These are phyloP conservation scores for Leishmania turanica DNA, from an alignment of 208 protist genomes.

Conservation along the genomic window DNA sequence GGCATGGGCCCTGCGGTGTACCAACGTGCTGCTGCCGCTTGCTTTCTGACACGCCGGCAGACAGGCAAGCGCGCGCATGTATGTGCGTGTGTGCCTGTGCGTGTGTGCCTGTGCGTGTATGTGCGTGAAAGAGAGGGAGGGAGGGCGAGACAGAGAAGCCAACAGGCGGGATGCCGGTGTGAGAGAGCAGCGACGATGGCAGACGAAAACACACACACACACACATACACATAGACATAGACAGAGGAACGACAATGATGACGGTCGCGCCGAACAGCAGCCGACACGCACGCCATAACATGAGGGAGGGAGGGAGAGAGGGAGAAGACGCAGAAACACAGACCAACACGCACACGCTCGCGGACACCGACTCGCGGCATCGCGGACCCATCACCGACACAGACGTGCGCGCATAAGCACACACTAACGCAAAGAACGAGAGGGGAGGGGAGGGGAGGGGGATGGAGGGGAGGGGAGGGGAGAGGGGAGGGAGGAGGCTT, in stretches of 20 bases:
- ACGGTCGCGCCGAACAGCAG: neutral
- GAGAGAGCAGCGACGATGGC: neutral
- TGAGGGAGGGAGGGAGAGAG: neutral
- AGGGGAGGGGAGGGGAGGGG: neutral
- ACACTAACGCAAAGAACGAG: neutral
- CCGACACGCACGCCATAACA: neutral
- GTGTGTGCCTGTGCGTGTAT: neutral
- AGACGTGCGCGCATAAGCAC: neutral
- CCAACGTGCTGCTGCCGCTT: neutral
- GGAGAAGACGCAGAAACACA: neutral
- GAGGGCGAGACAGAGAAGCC: neutral
- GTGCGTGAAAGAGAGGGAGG: neutral
- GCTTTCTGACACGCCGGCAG: neutral
- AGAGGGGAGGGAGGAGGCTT: neutral
- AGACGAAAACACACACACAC: neutral
- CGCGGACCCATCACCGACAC: neutral
- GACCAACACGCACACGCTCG: neutral
- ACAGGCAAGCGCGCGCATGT: neutral
- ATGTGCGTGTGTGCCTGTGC: neutral
- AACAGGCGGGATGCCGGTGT: neutral
- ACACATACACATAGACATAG: neutral
- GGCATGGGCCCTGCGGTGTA: neutral
- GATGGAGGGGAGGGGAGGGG: neutral
- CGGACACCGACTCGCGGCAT: neutral
- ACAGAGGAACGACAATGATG: neutral